Base-by-base conservation (phyloP, 1,284 basidiomycete species). In the Agroathelia rolfsii region DNA sequence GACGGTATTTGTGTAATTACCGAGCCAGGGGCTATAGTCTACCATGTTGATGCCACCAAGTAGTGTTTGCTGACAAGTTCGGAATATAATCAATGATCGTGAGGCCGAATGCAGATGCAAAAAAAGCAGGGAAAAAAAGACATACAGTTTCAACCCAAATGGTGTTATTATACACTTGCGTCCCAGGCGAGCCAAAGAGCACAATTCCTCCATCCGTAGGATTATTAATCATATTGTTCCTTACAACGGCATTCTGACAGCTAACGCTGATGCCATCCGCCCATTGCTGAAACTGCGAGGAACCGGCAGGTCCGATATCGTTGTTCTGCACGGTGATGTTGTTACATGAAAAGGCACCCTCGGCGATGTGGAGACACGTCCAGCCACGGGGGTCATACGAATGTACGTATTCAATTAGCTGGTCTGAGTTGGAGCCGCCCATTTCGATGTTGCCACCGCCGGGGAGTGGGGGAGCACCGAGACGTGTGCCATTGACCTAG, bases 201-300 rank as follows among this genome's bases (percentile, higher is more conserved):
- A 89, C 87, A 34, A 88, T 82, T 2, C 77, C 83, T 7, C 82
- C 83, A 48, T 90, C 87, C 1, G 87, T 89, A 3, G 86, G 66
- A 37, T 69, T 72, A 41, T 70, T 66, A 34, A 92, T 62, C 53
- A 72, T 65, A 52, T 90, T 92, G 45, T 80, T 76, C 34, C 69
- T 69, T 21, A 90, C 68, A 23, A 72, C 42, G 40, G 72, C 69
- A 44, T 76, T 72, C 36, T 57, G 59, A 53, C 87, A 92, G 32
- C 74, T 75, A 36, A 89, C 52, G 42, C 80, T 85, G 47, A 90
- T 83, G 2, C 86, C 87, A 46, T 90, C 86, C 3, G 87, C 81
- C 87, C 85, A 89, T 49, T 84, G 55, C 42, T 74, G 68, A 46
- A 71, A 82, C 2, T 42, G 42, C 36, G 79, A 73, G 2, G 69